phyloP scores from a whole-genome alignment of 2,329 filamentous ascomycete genomes.

The Karstenula rhodostoma region DNA sequence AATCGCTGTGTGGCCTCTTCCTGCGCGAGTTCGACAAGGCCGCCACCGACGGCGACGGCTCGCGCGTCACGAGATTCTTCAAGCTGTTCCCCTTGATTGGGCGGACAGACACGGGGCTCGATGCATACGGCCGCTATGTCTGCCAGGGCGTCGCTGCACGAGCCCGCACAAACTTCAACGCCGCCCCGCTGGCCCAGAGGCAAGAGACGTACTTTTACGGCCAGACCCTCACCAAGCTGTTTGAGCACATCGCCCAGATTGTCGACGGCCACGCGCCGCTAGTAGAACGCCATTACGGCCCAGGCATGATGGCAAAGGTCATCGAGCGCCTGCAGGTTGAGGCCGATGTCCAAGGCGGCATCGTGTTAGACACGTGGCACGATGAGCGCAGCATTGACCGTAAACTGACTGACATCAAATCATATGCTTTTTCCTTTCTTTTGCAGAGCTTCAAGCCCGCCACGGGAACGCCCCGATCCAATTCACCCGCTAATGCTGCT shows the following conservation, averaged over 20 bases:
- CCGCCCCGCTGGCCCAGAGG: slow-evolving; percentile 66
- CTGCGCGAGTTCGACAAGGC: slow-evolving; percentile 95
- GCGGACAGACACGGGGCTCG: slow-evolving; percentile 84
- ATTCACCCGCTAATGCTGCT: slow-evolving; percentile 70
- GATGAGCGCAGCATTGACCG: slow-evolving; percentile 87
- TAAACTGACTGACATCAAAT: slow-evolving; percentile 92
- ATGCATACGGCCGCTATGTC: slow-evolving; percentile 95
- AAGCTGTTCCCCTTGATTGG: slow-evolving; percentile 97
- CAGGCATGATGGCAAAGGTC: slow-evolving; percentile 91
- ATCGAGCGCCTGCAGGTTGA: slow-evolving; percentile 93
- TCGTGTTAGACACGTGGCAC: slow-evolving; percentile 93
- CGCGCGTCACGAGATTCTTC: slow-evolving; percentile 94
- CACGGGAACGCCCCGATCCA: slow-evolving; percentile 71
- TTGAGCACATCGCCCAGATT: slow-evolving; percentile 97
- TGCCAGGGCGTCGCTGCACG: slow-evolving; percentile 91
- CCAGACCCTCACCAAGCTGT: slow-evolving; percentile 86
- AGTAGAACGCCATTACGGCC: slow-evolving; percentile 92
- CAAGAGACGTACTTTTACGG: slow-evolving; percentile 91
- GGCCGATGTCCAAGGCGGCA: slow-evolving; percentile 94
- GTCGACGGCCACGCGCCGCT: slow-evolving; percentile 89
- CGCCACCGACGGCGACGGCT: slow-evolving; percentile 82
- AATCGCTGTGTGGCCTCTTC: slow-evolving; percentile 90
- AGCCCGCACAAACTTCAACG: slow-evolving; percentile 81
- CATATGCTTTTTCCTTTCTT: slow-evolving; percentile 95
- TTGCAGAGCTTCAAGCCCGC: slow-evolving; percentile 86